Evolutionary conservation across 1,284 basidiomycete species (phyloP), one percentile per base, ranked within the genome.

Genomic region (Moniliophthora roreri): DNA sequence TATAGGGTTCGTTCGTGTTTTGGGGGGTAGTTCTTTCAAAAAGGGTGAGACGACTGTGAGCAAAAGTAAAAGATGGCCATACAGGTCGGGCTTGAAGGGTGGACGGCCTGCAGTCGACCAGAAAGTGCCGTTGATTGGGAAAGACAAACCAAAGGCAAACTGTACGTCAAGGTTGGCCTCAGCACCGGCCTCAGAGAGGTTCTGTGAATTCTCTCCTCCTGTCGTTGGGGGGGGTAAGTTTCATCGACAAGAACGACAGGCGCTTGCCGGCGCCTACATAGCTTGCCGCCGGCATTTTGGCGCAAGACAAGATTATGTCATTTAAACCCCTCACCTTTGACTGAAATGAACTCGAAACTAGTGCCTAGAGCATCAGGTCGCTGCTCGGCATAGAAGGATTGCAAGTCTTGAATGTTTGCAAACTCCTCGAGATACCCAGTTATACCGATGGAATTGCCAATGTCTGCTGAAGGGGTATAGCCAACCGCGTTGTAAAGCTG

Each of bases 151-250:
- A 57, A 80, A 84, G 1, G 77, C 85, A 70, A 79, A 87, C 64
- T 85, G 87, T 6, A 73, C 77, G 65, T 89, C 91, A 56, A 93
- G 68, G 60, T 89, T 78, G 11, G 89, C 89, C 66, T 93, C 90
- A 4, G 62, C 65, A 1, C 87, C 88, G 10, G 87, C 81, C 16
- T 70, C 69, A 0, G 66, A 62, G 15, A 70, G 56, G 34, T 62
- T 81, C 66, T 93, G 89, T 56, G 77, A 74, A 61, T 91, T 89
- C 53, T 74, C 48, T 2, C 82, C 86, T 50, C 80, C 85, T 77
- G 50, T 7, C 24, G 49, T 48, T 20, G 11, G 20, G 16, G 21
- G 41, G 28, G 48, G 45, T 23, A 15, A 36, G 41, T 44, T 13
- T 16, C 48, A 9, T 52, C n/a, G n/a, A n/a, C n/a, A n/a, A n/a